These are phyloP conservation scores for Periconia sp. DNA, from an alignment of 2,329 filamentous ascomycete species.

Conservation along the genomic window DNA sequence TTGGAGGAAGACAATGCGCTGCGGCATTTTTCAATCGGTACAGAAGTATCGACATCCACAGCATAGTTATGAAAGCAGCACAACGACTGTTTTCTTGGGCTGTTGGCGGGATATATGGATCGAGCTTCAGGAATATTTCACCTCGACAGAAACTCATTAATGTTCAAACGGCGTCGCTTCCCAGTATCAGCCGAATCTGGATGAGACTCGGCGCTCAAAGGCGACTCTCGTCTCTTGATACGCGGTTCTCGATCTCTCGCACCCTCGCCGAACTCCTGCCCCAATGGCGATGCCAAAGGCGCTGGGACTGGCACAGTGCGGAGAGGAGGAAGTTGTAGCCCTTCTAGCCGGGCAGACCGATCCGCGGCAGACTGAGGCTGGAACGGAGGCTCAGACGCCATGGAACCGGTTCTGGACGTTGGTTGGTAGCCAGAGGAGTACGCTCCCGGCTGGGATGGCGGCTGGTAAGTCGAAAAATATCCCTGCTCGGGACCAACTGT, in stretches of 20 bases:
- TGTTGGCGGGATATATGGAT: too few relatives aligned
- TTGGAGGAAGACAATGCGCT: too few relatives aligned
- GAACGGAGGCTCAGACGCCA: conserved; percentile 30
- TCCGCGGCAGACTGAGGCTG: conserved; percentile 16
- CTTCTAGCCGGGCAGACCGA: conserved; percentile 29
- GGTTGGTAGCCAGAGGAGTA: conserved; percentile 34
- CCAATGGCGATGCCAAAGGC: conserved; percentile 33
- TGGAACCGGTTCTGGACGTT: conserved; percentile 25
- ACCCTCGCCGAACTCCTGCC: conserved; percentile 24
- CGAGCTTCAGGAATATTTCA: conserved; percentile 10
- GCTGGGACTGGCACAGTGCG: conserved; percentile 29
- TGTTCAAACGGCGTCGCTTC: conserved; percentile 40
- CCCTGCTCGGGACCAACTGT: conserved; percentile 34
- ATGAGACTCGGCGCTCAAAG: conserved; percentile 25
- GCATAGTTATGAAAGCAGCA: too few relatives aligned
- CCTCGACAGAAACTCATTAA: conserved; percentile 40
- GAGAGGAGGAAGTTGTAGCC: conserved; percentile 40
- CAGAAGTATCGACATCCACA: too few relatives aligned
- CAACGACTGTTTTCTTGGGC: too few relatives aligned
- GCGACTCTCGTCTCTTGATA: conserved; percentile 31
- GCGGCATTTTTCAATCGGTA: too few relatives aligned
- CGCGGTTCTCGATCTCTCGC: conserved; percentile 21
- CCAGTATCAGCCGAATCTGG: conserved; percentile 35
- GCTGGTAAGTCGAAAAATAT: conserved; percentile 36
- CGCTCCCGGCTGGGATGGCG: conserved; percentile 25